Evolutionary conservation across 2,329 filamentous ascomycete species (phyloP).

Genomic region (Colletotrichum tofieldiae): DNA sequence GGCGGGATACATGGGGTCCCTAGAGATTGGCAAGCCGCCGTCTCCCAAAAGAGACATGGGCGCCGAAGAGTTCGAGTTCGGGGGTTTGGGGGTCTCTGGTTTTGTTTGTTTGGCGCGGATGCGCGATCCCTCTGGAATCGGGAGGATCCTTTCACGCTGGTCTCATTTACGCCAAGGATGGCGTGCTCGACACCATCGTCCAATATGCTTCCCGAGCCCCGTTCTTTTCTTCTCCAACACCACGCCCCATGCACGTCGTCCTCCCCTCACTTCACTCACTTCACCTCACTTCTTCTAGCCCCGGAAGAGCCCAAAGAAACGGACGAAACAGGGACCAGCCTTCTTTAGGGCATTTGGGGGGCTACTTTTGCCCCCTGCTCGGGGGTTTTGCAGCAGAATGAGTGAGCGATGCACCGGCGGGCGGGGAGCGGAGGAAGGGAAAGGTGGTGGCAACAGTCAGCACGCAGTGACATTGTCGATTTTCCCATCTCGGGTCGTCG

Average conservation of each 20-base stretch:
- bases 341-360: not conserved
- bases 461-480: constrained; percentile 15
- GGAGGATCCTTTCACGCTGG: constrained; percentile 30
- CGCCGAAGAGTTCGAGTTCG: not conserved
- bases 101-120: constrained; percentile 36
- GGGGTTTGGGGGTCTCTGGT: not conserved
- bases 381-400: not conserved
- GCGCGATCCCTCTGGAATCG: constrained; percentile 13
- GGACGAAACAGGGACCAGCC: constrained; percentile 13
- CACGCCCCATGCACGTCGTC: constrained; percentile 1
- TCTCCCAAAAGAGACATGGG: constrained; percentile 6
- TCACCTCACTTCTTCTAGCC: not conserved
- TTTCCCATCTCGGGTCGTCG: constrained; percentile 36
- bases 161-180: constrained; percentile 43
- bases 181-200: constrained; percentile 42
- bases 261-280: not conserved
- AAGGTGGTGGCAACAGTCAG: constrained; percentile 14
- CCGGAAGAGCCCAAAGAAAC: constrained; percentile 1
- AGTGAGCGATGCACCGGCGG: not conserved
- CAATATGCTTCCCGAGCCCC: constrained; percentile 38
- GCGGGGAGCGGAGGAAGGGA: not conserved
- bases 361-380: not conserved
- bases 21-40: constrained; percentile 7
- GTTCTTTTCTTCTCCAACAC: constrained; percentile 23
- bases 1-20: not conserved